Evolutionary conservation across 2,329 filamentous ascomycete genomes (phyloP), one percentile per base, ranked within the genome.

Genomic region (Aspergillus calidoustus): DNA sequence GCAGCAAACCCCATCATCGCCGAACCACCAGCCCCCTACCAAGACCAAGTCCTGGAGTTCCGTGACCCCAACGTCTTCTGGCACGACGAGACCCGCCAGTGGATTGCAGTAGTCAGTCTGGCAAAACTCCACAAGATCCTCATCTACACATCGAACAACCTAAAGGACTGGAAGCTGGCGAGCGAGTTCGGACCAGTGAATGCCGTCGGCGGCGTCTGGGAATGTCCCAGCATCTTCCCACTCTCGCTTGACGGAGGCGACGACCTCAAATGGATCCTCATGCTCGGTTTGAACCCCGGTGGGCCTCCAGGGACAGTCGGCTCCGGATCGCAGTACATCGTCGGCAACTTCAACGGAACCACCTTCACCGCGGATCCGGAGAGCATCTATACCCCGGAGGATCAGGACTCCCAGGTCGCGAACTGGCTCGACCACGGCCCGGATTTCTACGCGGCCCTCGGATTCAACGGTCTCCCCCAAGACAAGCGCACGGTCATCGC

Each of bases 31-130:
- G 78, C 64, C 78, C 82, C 44, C 76, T 75, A 28, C 82, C 87
- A 64, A 88, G 48, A 47, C 13, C 54, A 69, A 30, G 62, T 60
- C 23, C 4, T 57, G n/a, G 61, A 69, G 19, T 69, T 90, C 76
- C 84, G 88, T 7, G 88, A 90, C 64, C 88, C 88, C 0, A 87
- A 89, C 67, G 86, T 90, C 0, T 70, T 74, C 60, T 70, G 72
- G 70, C 61, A 73, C 44, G 50, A 60, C 1, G 46, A 58, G 4
- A 64, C 60, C 7, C 13, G 59, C 6, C 64, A 65, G 54, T 73
- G 71, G 71, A 50, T 71, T 3, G 49, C 63, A 2, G 59, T 70
- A 7, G 54, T 64, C 3, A 41, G 57, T 1, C 47, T 70, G 4
- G 54, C 69, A 2, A 52, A 65, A 44, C 7, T 68, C 15, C 68